phyloP scores from a whole-genome alignment of 116 monocot genomes.

The Cymodocea nodosa region DNA sequence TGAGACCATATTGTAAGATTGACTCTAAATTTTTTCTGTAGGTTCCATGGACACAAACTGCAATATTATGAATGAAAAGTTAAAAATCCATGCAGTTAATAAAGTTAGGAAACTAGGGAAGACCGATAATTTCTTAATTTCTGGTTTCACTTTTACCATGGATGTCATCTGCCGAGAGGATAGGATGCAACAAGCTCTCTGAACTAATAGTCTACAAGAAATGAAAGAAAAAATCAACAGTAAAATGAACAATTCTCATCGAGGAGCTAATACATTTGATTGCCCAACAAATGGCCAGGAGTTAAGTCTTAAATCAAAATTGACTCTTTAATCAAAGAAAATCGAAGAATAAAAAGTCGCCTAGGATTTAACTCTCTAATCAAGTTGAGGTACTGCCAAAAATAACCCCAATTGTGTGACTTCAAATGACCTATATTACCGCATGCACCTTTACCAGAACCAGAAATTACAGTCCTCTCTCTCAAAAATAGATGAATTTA shows the following conservation, averaged over 20 bases:
- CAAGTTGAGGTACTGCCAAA: too few species aligned
- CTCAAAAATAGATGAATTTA: too few species aligned
- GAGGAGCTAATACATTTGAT: too few species aligned
- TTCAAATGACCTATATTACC: too few species aligned
- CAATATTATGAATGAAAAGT: neutral
- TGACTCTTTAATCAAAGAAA: too few species aligned
- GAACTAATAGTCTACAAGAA: constrained; percentile 56
- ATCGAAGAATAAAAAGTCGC: too few species aligned
- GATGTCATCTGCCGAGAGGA: constrained; percentile 62
- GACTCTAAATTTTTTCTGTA: constrained; percentile 80
- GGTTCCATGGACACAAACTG: constrained; percentile 96
- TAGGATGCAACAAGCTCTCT: constrained; percentile 65
- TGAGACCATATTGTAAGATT: constrained; percentile 80
- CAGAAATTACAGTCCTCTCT: too few species aligned
- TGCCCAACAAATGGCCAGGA: too few species aligned
- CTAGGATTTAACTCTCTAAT: too few species aligned
- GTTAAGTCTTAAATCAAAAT: too few species aligned
- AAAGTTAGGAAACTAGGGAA: neutral
- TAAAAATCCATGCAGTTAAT: neutral
- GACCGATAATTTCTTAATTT: neutral
- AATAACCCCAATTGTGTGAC: too few species aligned
- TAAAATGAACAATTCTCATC: neutral
- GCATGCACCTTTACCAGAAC: too few species aligned
- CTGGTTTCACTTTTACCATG: constrained; percentile 21
- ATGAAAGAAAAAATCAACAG: neutral